Evolutionary conservation across 352 stramenopile genomes (phyloP).

Genomic region (Pythium pyrilobum): DNA sequence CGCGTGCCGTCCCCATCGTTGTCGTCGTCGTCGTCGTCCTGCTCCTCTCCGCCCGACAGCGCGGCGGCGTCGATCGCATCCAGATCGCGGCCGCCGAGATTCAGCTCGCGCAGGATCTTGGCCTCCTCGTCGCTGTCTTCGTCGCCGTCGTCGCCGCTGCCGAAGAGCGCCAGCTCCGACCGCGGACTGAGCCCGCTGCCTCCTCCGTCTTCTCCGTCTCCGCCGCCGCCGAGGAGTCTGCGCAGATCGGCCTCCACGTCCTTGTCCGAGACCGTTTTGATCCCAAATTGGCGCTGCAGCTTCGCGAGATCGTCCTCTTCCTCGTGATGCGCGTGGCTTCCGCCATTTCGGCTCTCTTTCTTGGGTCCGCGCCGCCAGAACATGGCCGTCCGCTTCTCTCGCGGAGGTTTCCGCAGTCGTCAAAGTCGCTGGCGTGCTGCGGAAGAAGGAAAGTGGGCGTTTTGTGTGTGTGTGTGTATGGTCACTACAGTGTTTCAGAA

Average conservation of each 20-base stretch:
- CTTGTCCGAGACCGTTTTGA: slow-evolving; percentile 58
- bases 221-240: slow-evolving; percentile 34
- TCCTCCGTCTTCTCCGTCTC: not conserved
- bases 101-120: slow-evolving; percentile 47
- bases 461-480: no score
- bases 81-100: slow-evolving; percentile 22
- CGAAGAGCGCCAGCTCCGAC: slow-evolving; percentile 39
- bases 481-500: not conserved
- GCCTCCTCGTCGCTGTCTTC: slow-evolving; percentile 46
- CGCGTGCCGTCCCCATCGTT: not conserved
- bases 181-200: slow-evolving; percentile 29
- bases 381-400: slow-evolving; percentile 19
- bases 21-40: slow-evolving; percentile 12
- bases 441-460: no score
- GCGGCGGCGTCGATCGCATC: slow-evolving; percentile 25
- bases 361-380: slow-evolving; percentile 54
- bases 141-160: slow-evolving; percentile 14
- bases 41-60: slow-evolving; percentile 18
- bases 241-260: slow-evolving; percentile 67
- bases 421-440: no score
- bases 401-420: not conserved
- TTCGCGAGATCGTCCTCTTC: slow-evolving; percentile 41
- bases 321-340: not conserved
- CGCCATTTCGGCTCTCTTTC: no score
- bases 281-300: slow-evolving; percentile 75